These are phyloP conservation scores for Metarhizium sp. DNA, from an alignment of 2,329 filamentous ascomycete genomes.

Conservation along the genomic window DNA sequence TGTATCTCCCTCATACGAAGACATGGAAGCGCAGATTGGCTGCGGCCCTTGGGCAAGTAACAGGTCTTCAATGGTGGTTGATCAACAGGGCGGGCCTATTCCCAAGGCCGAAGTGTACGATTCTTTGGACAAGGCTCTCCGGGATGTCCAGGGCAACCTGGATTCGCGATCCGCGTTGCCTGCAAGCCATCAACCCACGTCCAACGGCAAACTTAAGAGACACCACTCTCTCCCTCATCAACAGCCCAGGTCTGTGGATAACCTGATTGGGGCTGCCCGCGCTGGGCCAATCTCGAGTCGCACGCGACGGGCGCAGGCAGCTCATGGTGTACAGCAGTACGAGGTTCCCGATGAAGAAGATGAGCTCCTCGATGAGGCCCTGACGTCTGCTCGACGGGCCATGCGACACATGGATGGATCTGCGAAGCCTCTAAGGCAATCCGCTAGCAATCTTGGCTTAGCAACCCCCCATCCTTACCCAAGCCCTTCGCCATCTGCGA, in stretches of 20 bases:
- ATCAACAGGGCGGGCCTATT: conserved; percentile 41
- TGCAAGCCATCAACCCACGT: conserved; percentile 39
- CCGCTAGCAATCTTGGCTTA: conserved; percentile 53
- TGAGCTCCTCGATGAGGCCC: conserved; percentile 82
- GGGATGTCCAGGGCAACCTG: conserved; percentile 41
- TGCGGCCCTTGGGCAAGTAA: conserved; percentile 85
- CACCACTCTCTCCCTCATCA: conserved; percentile 57
- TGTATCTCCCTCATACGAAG: conserved; percentile 69
- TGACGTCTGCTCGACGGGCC: conserved; percentile 67
- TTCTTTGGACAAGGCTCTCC: conserved; percentile 48
- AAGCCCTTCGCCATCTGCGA: conserved; percentile 69
- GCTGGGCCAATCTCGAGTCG: conserved; percentile 63
- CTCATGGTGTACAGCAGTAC: conserved; percentile 70
- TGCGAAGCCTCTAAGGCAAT: conserved; percentile 43
- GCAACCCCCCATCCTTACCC: conserved; percentile 45
- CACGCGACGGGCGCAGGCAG: conserved; percentile 67
- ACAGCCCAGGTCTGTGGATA: conserved; percentile 55
- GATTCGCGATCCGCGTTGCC: conserved; percentile 41
- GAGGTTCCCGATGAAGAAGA: conserved; percentile 96
- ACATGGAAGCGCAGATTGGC: conserved; percentile 86
- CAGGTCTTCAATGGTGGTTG: conserved; percentile 73
- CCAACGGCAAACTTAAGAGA: conserved; percentile 47
- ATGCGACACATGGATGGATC: conserved; percentile 59
- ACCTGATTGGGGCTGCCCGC: conserved; percentile 46
- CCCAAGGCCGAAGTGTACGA: conserved; percentile 50